These are phyloP conservation scores for Pseudogymnoascus sp. DNA, from an alignment of 2,329 filamentous ascomycete genomes.

Conservation along the genomic window DNA sequence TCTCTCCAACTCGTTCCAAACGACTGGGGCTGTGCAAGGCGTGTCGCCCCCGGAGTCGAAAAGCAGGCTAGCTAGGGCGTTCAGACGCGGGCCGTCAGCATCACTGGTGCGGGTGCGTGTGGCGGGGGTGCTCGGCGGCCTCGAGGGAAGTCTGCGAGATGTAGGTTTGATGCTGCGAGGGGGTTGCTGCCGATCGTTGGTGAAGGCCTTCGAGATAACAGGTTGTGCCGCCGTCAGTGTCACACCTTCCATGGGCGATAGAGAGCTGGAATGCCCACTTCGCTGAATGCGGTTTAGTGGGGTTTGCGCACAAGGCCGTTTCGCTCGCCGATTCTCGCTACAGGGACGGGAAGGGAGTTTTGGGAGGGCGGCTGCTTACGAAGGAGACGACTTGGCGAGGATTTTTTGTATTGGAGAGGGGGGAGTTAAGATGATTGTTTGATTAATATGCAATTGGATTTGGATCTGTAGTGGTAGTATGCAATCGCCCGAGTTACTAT, in stretches of 20 bases:
- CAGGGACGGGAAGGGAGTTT: background rate
- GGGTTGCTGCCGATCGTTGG: background rate
- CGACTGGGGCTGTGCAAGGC: conserved; percentile 13
- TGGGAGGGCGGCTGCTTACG: background rate
- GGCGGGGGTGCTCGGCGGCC: background rate
- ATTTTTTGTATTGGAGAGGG: background rate
- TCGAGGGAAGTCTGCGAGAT: background rate
- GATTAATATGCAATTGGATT: background rate
- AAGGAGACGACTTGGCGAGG: background rate
- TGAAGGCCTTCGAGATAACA: conserved; percentile 2
- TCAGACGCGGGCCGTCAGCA: background rate
- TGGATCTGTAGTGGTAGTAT: background rate
- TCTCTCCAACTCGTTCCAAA: conserved; percentile 1
- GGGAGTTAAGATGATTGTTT: background rate
- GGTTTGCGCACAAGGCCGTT: background rate
- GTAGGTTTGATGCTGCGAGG: background rate
- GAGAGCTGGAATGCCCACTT: conserved; percentile 4
- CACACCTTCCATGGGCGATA: conserved; percentile 10
- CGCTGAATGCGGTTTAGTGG: background rate
- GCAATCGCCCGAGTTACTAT: background rate
- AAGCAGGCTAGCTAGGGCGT: background rate
- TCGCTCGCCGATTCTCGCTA: background rate
- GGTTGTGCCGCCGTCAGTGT: conserved; percentile 1
- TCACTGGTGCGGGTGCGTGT: background rate
- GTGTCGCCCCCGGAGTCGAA: conserved; percentile 3